phyloP scores from a whole-genome alignment of 306 rosid species.

The Notholithocarpus densiflorus region DNA sequence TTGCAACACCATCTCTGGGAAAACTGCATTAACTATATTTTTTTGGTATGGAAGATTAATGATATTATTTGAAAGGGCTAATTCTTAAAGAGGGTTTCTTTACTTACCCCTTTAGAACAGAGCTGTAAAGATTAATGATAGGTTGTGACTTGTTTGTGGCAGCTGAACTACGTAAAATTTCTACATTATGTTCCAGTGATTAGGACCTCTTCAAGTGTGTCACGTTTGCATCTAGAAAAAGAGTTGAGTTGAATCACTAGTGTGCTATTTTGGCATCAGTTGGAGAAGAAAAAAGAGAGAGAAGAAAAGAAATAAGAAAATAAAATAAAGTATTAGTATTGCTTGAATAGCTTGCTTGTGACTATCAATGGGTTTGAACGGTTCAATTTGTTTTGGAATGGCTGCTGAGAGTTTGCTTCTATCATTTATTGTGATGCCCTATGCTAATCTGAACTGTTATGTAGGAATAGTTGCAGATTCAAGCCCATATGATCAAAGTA shows the following conservation, averaged over 20 bases:
- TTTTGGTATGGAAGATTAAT: not conserved
- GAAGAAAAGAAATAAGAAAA: not conserved
- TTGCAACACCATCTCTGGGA: not conserved
- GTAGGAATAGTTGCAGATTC: slow-evolving; percentile 80
- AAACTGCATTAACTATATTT: not conserved
- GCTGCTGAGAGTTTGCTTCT: not conserved
- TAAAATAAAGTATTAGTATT: not conserved
- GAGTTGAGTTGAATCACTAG: not conserved
- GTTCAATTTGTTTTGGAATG: not conserved
- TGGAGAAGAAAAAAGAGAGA: not conserved
- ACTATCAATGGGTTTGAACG: not conserved
- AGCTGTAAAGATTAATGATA: not conserved
- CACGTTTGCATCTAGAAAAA: not conserved
- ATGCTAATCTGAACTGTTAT: slow-evolving; percentile 27
- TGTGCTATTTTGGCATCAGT: not conserved
- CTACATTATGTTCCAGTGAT: no score
- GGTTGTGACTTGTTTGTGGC: no score
- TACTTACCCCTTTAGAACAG: not conserved
- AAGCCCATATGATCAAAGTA: slow-evolving; percentile 71
- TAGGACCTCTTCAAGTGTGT: no score
- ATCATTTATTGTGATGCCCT: not conserved
- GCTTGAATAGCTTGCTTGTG: not conserved
- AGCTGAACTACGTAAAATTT: not conserved
- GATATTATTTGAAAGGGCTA: not conserved
- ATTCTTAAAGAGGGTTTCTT: not conserved